phyloP scores from a whole-genome alignment of 75 land plant species.

The Selaginella moellendorffii region DNA sequence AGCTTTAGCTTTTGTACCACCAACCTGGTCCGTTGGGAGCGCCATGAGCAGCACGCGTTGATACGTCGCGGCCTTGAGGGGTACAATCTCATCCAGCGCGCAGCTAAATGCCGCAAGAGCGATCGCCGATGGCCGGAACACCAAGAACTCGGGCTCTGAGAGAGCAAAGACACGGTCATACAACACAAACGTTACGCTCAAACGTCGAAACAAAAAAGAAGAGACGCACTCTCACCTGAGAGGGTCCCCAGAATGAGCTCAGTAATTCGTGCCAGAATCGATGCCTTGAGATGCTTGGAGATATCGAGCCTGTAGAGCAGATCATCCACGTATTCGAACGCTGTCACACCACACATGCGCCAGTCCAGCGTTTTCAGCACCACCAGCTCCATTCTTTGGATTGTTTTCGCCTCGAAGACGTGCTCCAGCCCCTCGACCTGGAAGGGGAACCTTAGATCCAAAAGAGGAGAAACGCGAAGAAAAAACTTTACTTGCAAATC shows the following conservation, averaged over 20 bases:
- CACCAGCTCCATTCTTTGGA: slow-evolving; percentile 10
- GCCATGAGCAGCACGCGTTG: neutral
- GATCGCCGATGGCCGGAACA: slow-evolving; percentile 13
- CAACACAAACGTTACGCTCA: neutral
- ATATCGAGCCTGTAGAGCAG: neutral
- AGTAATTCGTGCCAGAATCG: slow-evolving; percentile 5
- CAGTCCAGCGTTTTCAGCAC: slow-evolving; percentile 4
- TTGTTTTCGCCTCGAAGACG: slow-evolving; percentile 1
- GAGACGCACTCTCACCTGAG: slow-evolving; percentile 10
- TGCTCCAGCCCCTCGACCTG: slow-evolving; percentile 9
- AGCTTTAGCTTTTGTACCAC: no score
- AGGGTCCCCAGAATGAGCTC: slow-evolving; percentile 11
- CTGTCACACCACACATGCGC: neutral
- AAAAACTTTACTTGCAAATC: slow-evolving; percentile 2
- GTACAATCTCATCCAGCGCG: slow-evolving; percentile 21
- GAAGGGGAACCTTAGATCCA: neutral
- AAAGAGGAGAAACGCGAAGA: neutral
- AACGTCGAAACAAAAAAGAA: no score
- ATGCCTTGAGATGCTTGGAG: neutral
- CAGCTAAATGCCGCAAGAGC: slow-evolving; percentile 3
- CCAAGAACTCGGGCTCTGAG: slow-evolving; percentile 14
- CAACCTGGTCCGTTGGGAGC: neutral
- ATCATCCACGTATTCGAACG: slow-evolving; percentile 3
- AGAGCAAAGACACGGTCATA: neutral
- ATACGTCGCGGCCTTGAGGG: slow-evolving; percentile 3